Evolutionary conservation across 2,329 filamentous ascomycete species (phyloP).

Genomic region (Penicillium sp.): DNA sequence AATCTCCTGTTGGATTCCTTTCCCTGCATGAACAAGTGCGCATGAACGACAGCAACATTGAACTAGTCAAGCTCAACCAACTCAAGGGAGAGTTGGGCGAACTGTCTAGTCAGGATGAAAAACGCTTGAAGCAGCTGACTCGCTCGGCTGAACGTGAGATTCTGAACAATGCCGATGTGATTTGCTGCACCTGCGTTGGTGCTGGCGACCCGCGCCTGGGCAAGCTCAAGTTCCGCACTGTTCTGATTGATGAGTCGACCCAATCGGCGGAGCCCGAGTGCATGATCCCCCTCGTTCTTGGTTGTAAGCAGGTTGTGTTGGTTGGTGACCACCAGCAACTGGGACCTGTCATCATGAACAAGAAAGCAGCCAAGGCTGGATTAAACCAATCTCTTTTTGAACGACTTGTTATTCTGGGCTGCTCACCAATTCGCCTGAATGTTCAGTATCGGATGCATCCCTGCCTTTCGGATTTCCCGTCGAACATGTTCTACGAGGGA

Average conservation of each 20-base stretch:
- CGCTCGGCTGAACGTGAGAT: slow-evolving; percentile 93
- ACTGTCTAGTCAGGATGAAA: slow-evolving; percentile 90
- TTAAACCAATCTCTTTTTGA: slow-evolving; percentile 98
- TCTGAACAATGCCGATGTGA: slow-evolving; percentile 88
- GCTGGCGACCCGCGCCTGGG: slow-evolving; percentile 90
- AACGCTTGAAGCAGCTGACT: slow-evolving; percentile 95
- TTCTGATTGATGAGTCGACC: slow-evolving; percentile 95
- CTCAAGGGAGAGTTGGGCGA: slow-evolving; percentile 89
- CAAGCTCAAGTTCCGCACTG: slow-evolving; percentile 97
- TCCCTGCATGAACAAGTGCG: slow-evolving; percentile 95
- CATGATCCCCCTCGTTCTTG: slow-evolving; percentile 94
- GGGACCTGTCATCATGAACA: slow-evolving; percentile 99
- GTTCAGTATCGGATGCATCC: slow-evolving; percentile 99
- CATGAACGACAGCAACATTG: slow-evolving; percentile 93
- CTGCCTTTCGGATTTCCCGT: slow-evolving; percentile 92
- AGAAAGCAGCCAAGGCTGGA: slow-evolving; percentile 96
- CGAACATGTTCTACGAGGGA: slow-evolving; percentile 99
- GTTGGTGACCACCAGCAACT: slow-evolving; percentile 98
- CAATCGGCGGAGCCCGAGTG: slow-evolving; percentile 97
- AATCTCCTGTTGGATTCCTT: slow-evolving; percentile 94
- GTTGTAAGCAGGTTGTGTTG: slow-evolving; percentile 98
- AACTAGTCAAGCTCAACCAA: slow-evolving; percentile 85
- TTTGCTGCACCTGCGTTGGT: slow-evolving; percentile 97
- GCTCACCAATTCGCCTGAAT: slow-evolving; percentile 85
- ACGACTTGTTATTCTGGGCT: slow-evolving; percentile 84